Evolutionary conservation across 371 early-diverging fungal species (phyloP).

Genomic region (Haplosporangium sp.): DNA sequence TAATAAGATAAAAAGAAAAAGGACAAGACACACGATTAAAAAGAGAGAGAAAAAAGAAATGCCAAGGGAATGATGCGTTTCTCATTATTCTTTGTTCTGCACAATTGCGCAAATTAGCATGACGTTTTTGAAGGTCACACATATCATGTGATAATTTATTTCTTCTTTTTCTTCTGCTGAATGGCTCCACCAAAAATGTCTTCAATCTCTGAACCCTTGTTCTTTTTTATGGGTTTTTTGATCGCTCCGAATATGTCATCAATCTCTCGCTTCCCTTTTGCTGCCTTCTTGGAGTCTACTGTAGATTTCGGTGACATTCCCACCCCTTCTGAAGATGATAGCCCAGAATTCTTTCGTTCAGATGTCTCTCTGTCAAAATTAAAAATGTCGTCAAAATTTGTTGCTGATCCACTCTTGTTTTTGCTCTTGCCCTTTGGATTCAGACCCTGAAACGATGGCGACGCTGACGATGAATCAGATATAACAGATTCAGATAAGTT

Average conservation of each 20-base stretch:
- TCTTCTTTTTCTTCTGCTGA: constrained; percentile 7
- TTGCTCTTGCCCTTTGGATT: constrained; percentile 10
- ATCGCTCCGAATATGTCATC: constrained; percentile 22
- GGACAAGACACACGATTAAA: not conserved
- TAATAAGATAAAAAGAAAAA: not conserved
- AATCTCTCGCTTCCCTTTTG: constrained; percentile 26
- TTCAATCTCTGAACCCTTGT: constrained; percentile 15
- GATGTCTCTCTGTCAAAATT: constrained; percentile 7
- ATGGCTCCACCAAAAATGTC: constrained; percentile 13
- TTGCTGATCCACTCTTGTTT: constrained; percentile 3
- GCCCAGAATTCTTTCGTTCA: not conserved
- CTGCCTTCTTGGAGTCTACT: not conserved
- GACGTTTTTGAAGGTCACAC: not conserved
- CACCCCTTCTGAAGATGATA: not conserved
- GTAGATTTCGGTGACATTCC: not conserved
- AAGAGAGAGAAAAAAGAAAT: not conserved
- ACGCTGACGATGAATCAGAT: not conserved
- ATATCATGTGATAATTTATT: constrained; percentile 7
- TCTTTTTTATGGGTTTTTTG: constrained; percentile 14
- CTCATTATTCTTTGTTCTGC: not conserved
- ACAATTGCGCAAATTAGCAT: not conserved
- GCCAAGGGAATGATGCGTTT: not conserved
- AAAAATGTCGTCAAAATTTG: constrained; percentile 44
- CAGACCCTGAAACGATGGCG: not conserved
- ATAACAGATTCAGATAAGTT: not conserved